Evolutionary conservation across 305 asterid species (phyloP), one percentile per base, ranked within the genome.

Genomic region (Fraxinus xanthoxyloides): DNA sequence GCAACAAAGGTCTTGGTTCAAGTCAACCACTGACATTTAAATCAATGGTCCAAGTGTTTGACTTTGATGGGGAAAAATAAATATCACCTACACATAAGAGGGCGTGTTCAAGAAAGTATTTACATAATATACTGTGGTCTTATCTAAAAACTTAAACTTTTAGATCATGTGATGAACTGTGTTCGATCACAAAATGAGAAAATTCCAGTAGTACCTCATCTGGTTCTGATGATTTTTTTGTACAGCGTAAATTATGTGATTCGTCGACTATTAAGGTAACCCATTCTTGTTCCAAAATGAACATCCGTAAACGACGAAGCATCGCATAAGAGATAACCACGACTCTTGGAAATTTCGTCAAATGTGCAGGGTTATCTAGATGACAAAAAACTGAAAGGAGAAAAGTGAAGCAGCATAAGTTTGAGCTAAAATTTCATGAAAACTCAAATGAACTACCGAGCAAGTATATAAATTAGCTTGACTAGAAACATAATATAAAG

Each of bases 241-340:
- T 85, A 88, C 97, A 94, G 70, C 84, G 96, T 77, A 95, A 81
- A 85, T 95, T 91, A 90, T 95, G 98, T 51, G 99, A 95, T 88
- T 95, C 99, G 76, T 95, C 99, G 76, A 95, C 89, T 81, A 95
- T 91, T 89, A 93, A 77, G 84, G 94, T 92, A 75, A 72, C 95
- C 99, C 99, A 94, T 84, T 94, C 94, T 85, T 85, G 93, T 80
- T 87, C 92, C 90, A 90, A 80, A 90, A 95, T 92, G 87, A 91
- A 93, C 82, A 85, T 90, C 82, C 84, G 88, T 85, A 95, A 87
- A 80, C 97, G 97, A 35, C 91, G 93, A 81, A 95, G 98, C 98
- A 95, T 95, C 17, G 88, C 90, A 90, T 91, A 95, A 15, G 99
- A 95, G 77, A 85, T 88, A 81, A 95, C 97, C 83, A 94, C 98